A percentile compares a stretch with the other conserved stretches of the same genome.
Evolutionary conservation across 2,329 filamentous ascomycete species (phyloP).

Genomic region (Pseudocercospora pini-densiflorae): DNA sequence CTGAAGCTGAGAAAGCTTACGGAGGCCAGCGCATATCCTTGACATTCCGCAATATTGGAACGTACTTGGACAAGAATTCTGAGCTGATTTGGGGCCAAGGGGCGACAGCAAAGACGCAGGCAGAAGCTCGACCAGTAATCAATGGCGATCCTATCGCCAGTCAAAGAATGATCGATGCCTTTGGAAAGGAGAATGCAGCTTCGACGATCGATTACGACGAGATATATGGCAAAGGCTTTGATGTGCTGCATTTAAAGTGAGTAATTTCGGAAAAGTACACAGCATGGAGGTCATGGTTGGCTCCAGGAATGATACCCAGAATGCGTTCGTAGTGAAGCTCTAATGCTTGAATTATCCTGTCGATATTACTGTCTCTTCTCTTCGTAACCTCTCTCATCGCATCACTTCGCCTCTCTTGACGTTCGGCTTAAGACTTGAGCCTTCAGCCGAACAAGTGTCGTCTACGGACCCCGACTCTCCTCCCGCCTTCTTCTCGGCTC

Average conservation of each 20-base stretch:
- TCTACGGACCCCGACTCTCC: neutral
- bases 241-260: constrained; percentile 70
- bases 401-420: neutral
- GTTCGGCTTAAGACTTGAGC: neutral
- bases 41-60: constrained; percentile 88
- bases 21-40: constrained; percentile 82
- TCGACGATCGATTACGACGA: constrained; percentile 74
- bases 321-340: neutral
- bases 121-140: constrained; percentile 65
- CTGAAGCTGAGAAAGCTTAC: constrained; percentile 70
- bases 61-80: constrained; percentile 71
- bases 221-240: constrained; percentile 79
- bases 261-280: neutral
- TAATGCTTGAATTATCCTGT: neutral
- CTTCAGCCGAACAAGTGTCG: neutral
- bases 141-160: constrained; percentile 71
- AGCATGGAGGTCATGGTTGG: neutral
- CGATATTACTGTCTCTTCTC: neutral
- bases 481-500: neutral
- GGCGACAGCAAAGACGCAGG: constrained; percentile 69
- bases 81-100: constrained; percentile 89
- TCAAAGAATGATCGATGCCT: constrained; percentile 73
- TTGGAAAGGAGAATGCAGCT: constrained; percentile 80
- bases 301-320: neutral
- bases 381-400: neutral